A percentile compares a stretch with the other conserved stretches of the same genome.
These are phyloP conservation scores for Gelatoporia subvermispora DNA, from an alignment of 768 basidiomycete species.

Conservation along the genomic window DNA sequence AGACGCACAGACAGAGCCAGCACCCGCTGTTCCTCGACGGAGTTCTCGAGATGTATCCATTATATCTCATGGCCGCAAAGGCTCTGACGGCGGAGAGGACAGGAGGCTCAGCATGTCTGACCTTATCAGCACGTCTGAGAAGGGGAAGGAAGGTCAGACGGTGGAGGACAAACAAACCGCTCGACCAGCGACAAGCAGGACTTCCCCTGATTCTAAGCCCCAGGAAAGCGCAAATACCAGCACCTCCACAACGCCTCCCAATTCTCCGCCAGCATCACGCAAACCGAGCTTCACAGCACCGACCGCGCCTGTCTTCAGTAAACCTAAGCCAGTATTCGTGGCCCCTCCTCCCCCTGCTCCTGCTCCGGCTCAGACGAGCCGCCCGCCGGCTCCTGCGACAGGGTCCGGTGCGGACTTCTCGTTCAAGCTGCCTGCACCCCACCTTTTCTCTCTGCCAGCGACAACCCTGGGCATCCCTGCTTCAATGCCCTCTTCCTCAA, in stretches of 20 bases:
- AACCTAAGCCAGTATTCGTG: conserved; percentile 39
- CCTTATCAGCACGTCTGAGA: conserved; percentile 31
- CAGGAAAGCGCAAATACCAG: conserved; percentile 22
- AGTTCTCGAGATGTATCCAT: not conserved
- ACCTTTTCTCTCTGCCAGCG: conserved; percentile 40
- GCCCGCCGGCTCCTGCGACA: not conserved
- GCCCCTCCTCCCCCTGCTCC: conserved; percentile 36
- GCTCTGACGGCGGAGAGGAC: conserved; percentile 7
- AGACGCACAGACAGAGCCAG: not conserved
- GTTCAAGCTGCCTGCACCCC: conserved; percentile 30
- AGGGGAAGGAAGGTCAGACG: conserved; percentile 12
- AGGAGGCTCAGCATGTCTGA: conserved; percentile 57
- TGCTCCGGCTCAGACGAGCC: conserved; percentile 15
- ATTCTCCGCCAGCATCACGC: conserved; percentile 41
- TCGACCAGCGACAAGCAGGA: conserved; percentile 4
- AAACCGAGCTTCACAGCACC: conserved; percentile 12
- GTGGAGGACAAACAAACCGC: not conserved
- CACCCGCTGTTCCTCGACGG: not conserved
- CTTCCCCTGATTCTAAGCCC: conserved; percentile 9
- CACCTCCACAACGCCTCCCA: conserved; percentile 51
- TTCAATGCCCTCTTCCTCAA: conserved; percentile 21
- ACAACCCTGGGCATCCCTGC: conserved; percentile 41
- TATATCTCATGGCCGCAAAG: not conserved
- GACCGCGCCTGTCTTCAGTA: conserved; percentile 54
- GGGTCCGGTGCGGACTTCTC: conserved; percentile 24